Evolutionary conservation across 495 filamentous ascomycete species (phyloP), one percentile per base, ranked within the genome.

Genomic region (Neurospora intermedia): DNA sequence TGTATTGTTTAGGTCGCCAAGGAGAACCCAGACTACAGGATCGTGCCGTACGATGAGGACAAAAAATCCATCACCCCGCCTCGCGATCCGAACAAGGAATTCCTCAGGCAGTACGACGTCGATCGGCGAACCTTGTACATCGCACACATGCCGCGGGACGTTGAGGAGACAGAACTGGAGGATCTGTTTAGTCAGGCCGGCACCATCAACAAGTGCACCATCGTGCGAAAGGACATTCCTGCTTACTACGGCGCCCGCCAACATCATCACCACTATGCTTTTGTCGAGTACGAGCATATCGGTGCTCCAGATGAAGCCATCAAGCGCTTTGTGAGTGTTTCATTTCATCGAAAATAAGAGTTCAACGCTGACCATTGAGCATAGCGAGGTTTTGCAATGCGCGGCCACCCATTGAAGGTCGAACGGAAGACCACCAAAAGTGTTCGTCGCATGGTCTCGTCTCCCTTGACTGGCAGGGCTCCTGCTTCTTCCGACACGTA

Each of bases 71-170:
- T 72, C 18, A n/a, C 43, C 5, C 45, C 74, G n/a, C 78, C 77
- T 43, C 31, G 69, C 3, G 73, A 79, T 35, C 75, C 74, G 8
- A 79, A 82, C 39, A 74, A 79, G 20, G 77, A 73, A 3, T 86
- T 79, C 70, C 78, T 84, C 13, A 75, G 75, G 35, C 76, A 78
- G 35, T 85, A 87, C 46, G 85, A 84, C 41, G 43, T 81, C 48
- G 86, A 89, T 73, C 77, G 81, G 7, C 83, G 84, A 48, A 86
- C 87, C 0, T 76, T 89, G 75, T 89, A 84, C 62, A 81, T 89
- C 45, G 85, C 85, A 11, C 81, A 83, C 46, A 74, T 90, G 27
- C 85, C 87, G 9, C 13, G 73, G 6, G 78, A 81, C 35, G 74
- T 79, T 35, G 78, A 79, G 6, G 78, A 86, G 48, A 74, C 80